phyloP scores from a whole-genome alignment of 345 rosid genomes.

The Geranium brycei region DNA sequence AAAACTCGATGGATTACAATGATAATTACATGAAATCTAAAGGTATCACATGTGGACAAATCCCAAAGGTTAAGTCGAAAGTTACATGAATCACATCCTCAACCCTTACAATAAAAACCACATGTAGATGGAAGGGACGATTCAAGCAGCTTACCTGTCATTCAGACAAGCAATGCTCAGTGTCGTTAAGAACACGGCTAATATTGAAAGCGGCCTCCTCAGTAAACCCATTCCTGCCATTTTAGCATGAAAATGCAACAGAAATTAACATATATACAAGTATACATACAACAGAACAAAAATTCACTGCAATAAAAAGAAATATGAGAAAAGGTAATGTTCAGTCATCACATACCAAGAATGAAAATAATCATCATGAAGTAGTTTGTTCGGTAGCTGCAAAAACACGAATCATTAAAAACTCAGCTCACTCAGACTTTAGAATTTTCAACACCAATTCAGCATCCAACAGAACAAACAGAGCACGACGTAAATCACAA shows the following conservation, averaged over 20 bases:
- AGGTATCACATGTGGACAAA: too few species aligned
- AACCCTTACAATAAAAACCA: too few species aligned
- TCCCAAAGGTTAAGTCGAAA: too few species aligned
- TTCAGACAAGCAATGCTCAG: conserved; percentile 68
- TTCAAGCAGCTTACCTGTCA: conserved; percentile 48
- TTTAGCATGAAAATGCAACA: background rate
- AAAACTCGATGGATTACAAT: too few species aligned
- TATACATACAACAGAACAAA: background rate
- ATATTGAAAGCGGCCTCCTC: conserved; percentile 69
- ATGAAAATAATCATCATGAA: conserved; percentile 73
- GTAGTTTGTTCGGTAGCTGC: conserved; percentile 95
- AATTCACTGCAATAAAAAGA: background rate
- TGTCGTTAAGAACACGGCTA: conserved; percentile 60
- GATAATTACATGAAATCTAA: too few species aligned
- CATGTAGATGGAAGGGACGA: background rate
- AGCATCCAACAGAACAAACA: background rate
- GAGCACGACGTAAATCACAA: background rate
- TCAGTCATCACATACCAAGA: conserved; percentile 43
- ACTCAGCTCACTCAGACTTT: background rate
- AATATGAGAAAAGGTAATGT: background rate
- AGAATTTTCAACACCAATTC: background rate
- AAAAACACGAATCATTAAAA: conserved; percentile 8
- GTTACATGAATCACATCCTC: too few species aligned
- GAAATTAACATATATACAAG: background rate
- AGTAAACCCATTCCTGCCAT: conserved; percentile 71